phyloP scores from a whole-genome alignment of 2,329 filamentous ascomycete genomes.

The Endoconidiophora polonica region DNA sequence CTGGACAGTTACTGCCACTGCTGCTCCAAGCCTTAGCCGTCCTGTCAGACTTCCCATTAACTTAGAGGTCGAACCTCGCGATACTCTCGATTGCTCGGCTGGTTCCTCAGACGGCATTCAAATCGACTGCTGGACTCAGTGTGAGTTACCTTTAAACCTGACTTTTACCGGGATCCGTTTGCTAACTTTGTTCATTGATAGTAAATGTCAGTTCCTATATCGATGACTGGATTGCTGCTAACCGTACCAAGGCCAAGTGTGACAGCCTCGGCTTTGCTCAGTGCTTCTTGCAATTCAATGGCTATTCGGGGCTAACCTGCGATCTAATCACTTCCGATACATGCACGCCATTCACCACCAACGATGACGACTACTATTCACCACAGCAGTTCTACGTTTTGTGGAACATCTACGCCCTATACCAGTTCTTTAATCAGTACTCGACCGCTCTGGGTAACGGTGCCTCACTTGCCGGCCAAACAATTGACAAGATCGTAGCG shows the following conservation, averaged over 20 bases:
- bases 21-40: background rate
- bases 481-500: constrained; percentile 17
- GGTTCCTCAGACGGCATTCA: constrained; percentile 2
- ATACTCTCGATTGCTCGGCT: constrained; percentile 5
- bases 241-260: constrained; percentile 17
- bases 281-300: constrained; percentile 17
- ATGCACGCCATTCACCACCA: constrained; percentile 14
- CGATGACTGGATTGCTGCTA: constrained; percentile 16
- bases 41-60: background rate
- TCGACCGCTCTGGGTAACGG: constrained; percentile 17
- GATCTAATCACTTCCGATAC: constrained; percentile 17
- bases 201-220: constrained; percentile 16
- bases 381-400: constrained; percentile 18
- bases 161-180: background rate
- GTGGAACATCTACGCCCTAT: constrained; percentile 18
- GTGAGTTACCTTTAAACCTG: background rate
- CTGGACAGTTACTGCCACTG: constrained; percentile 1
- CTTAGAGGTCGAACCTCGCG: background rate
- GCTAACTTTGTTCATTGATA: background rate
- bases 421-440: constrained; percentile 19
- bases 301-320: constrained; percentile 17
- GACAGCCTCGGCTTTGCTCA: constrained; percentile 17
- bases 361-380: constrained; percentile 15
- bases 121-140: constrained; percentile 7
- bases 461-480: constrained; percentile 16